These are phyloP conservation scores for Puccinia hordei DNA, from an alignment of 1,284 basidiomycete species.

Conservation along the genomic window DNA sequence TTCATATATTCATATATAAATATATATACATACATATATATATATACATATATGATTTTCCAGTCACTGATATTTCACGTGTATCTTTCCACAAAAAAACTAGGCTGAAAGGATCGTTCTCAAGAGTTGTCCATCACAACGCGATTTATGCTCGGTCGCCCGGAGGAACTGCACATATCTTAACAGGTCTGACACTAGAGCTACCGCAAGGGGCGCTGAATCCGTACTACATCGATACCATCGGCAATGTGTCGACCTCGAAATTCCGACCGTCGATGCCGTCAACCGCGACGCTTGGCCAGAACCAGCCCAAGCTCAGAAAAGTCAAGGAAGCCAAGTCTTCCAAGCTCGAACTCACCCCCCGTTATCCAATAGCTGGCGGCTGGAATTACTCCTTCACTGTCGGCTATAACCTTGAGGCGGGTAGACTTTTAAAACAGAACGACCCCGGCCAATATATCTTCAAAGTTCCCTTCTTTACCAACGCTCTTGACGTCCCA, in stretches of 20 bases:
- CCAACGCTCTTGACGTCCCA: conserved; percentile 75
- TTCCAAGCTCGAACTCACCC: conserved; percentile 72
- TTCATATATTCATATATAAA: no score
- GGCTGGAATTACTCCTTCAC: conserved; percentile 98
- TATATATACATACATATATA: no score
- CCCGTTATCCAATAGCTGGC: conserved; percentile 89
- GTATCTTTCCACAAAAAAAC: no score
- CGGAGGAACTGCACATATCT: conserved; percentile 68
- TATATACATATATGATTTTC: no score
- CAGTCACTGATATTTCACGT: no score
- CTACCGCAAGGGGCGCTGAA: conserved; percentile 79
- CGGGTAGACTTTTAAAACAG: conserved; percentile 67
- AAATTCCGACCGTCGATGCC: conserved; percentile 65
- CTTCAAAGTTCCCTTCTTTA: conserved; percentile 83
- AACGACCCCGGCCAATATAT: conserved; percentile 68
- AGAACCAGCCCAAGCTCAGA: conserved; percentile 63
- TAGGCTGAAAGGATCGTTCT: conserved; percentile 93
- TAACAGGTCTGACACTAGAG: conserved; percentile 71
- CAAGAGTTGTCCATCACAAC: conserved; percentile 79
- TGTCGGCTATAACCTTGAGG: conserved; percentile 84
- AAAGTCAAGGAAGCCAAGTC: conserved; percentile 60
- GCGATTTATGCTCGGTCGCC: conserved; percentile 69
- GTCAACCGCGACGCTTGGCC: conserved; percentile 51
- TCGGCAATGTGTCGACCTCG: conserved; percentile 97
- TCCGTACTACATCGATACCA: conserved; percentile 83